phyloP scores from a whole-genome alignment of 225 moss, liverwort and hornwort species.

The Antitrichia curtipendula region DNA sequence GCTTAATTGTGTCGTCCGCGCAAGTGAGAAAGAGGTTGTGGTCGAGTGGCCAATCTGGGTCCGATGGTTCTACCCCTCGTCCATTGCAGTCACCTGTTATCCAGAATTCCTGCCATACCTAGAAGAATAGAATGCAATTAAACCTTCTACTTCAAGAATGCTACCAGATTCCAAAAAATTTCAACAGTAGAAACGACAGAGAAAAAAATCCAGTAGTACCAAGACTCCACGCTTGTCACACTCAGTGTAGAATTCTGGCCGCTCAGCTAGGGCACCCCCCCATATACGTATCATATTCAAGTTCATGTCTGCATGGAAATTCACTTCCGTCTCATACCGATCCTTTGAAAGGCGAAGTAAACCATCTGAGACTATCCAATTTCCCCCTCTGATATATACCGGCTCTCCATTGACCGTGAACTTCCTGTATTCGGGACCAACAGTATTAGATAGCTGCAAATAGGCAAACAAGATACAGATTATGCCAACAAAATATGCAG shows the following conservation, averaged over 20 bases:
- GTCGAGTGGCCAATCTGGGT: constrained; percentile 86
- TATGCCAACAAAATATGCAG: background rate
- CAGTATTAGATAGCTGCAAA: background rate
- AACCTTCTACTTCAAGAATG: constrained; percentile 3
- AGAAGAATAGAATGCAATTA: constrained; percentile 1
- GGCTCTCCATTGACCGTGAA: constrained; percentile 81
- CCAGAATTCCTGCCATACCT: constrained; percentile 99
- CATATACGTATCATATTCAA: constrained; percentile 94
- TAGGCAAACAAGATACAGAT: background rate
- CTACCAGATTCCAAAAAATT: background rate
- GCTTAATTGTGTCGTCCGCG: constrained; percentile 83
- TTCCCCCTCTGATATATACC: constrained; percentile 79
- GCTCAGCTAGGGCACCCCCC: constrained; percentile 91
- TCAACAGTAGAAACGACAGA: background rate
- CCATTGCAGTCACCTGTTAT: constrained; percentile 98
- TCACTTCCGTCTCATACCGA: constrained; percentile 79
- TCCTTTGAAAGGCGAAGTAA: constrained; percentile 79
- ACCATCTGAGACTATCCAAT: constrained; percentile 91
- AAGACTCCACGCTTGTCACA: constrained; percentile 88
- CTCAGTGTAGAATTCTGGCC: constrained; percentile 73
- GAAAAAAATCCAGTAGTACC: constrained; percentile 12
- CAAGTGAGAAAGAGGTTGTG: constrained; percentile 76
- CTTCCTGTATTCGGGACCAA: constrained; percentile 20
- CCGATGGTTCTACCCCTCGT: constrained; percentile 60
- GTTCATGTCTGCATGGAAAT: constrained; percentile 95